These are phyloP conservation scores for Aulographum hederae DNA, from an alignment of 2,329 filamentous ascomycete genomes.

Conservation along the genomic window DNA sequence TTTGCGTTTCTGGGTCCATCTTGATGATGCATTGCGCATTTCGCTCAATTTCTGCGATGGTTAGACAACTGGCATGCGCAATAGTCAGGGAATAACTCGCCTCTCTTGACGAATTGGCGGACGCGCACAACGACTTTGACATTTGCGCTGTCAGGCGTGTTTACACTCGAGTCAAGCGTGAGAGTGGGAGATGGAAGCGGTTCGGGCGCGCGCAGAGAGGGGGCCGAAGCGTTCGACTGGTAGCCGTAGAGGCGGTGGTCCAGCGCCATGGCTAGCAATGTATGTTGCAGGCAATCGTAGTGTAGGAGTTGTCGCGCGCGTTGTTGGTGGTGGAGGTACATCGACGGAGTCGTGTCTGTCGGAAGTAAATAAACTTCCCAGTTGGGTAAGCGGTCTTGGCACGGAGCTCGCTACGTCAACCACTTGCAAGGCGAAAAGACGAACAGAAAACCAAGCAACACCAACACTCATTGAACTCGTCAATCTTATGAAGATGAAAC, in stretches of 20 bases:
- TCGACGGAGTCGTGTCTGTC: no score
- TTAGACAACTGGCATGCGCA: conserved; percentile 6
- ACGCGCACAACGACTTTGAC: conserved; percentile 71
- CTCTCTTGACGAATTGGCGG: conserved; percentile 59
- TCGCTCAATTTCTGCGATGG: conserved; percentile 52
- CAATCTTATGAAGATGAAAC: no score
- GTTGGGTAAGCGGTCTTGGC: no score
- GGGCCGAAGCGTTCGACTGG: conserved; percentile 55
- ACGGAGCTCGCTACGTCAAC: no score
- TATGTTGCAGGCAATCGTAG: neutral
- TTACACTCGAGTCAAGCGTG: conserved; percentile 23
- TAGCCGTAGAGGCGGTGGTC: conserved; percentile 8
- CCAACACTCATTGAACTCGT: no score
- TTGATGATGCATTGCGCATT: conserved; percentile 69
- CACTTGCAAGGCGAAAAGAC: no score
- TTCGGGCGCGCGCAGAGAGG: conserved; percentile 59
- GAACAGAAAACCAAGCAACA: no score
- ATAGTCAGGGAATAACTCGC: conserved; percentile 26
- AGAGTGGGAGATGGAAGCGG: conserved; percentile 34
- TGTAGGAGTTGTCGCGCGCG: neutral
- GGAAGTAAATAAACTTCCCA: no score
- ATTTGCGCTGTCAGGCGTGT: conserved; percentile 57
- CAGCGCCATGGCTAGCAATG: conserved; percentile 5
- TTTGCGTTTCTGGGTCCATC: conserved; percentile 79
- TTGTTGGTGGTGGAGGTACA: neutral